Conservation (phyloP, 2,329 filamentous ascomycete species). For the Eutypella sp. region DNA sequence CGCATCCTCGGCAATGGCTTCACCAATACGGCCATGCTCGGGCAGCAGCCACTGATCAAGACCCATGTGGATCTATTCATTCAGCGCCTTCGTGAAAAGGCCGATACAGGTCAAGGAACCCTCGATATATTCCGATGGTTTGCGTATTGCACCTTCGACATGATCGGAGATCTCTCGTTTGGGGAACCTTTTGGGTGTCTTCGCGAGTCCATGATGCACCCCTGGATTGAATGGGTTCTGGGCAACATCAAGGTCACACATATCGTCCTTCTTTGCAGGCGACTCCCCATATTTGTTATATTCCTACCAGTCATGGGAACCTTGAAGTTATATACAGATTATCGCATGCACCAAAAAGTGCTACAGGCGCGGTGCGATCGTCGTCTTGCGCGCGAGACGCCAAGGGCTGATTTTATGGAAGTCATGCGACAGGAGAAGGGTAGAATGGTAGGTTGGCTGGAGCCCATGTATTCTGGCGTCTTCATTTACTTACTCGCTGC, state of each 20-base stretch:
- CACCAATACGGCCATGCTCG: neutral
- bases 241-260: neutral
- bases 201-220: neutral
- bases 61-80: neutral
- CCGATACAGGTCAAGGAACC: neutral
- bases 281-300: neutral
- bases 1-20: neutral
- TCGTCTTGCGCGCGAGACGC: neutral
- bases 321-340: neutral
- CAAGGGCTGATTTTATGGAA: neutral
- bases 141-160: neutral
- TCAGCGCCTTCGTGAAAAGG: neutral
- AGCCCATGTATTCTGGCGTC: too few relatives aligned
- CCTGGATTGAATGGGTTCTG: neutral
- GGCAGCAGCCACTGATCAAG: neutral
- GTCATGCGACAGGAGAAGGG: neutral
- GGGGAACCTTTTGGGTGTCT: neutral
- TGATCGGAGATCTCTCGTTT: neutral
- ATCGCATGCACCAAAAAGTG: neutral
- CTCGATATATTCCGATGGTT: neutral
- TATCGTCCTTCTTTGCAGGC: neutral
- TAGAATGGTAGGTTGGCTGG: too few relatives aligned
- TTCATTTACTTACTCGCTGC: too few relatives aligned
- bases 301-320: neutral
- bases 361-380: neutral